Evolutionary conservation across 768 basidiomycete genomes (phyloP).

Genomic region (Pleurotus ostreatus): DNA sequence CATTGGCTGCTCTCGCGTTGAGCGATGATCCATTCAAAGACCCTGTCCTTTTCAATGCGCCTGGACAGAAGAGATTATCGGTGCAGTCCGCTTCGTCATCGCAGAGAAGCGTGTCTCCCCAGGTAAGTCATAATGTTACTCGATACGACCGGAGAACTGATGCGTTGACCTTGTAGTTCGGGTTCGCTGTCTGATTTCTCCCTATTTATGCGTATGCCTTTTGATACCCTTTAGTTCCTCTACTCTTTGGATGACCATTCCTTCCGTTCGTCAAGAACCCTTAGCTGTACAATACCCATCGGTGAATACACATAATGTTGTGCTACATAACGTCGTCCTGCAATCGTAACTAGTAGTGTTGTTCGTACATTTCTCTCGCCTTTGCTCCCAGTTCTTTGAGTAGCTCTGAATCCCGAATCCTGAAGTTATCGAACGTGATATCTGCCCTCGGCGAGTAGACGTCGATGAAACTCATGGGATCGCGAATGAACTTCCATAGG

Average conservation of each 20-base stretch:
- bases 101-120: conserved; percentile 1
- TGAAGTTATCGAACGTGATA: conserved; percentile 38
- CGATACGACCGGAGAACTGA: neutral
- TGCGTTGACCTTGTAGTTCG: neutral
- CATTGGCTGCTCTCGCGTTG: conserved; percentile 1
- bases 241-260: no score
- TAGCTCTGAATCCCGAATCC: conserved; percentile 38
- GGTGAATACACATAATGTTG: no score
- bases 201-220: no score
- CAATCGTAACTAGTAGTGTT: neutral
- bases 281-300: no score
- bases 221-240: no score
- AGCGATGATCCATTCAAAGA: conserved; percentile 8
- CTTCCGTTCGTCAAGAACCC: no score
- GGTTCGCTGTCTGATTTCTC: neutral
- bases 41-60: neutral
- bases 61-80: neutral
- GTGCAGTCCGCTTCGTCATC: neutral
- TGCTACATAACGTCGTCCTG: no score
- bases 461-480: conserved; percentile 30
- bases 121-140: neutral
- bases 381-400: conserved; percentile 24
- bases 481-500: conserved; percentile 19
- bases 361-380: conserved; percentile 14
- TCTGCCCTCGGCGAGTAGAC: conserved; percentile 32